Evolutionary conservation across 75 land plant species (phyloP).

Genomic region (Chamaecyparis obtusa): DNA sequence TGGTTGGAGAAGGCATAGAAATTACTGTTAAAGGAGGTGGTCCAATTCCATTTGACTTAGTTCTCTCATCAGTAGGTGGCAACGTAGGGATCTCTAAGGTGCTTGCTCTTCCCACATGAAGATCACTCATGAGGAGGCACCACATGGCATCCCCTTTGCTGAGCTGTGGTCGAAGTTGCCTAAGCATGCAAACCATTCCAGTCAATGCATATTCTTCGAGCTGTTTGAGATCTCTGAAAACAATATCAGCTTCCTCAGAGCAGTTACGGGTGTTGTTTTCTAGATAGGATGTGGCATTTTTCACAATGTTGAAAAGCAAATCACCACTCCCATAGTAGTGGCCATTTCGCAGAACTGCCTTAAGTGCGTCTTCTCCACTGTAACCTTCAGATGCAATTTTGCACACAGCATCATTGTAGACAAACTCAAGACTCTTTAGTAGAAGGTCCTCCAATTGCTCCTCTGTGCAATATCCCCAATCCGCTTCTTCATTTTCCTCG

Average conservation of each 20-base stretch:
- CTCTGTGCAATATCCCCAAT: constrained; percentile 28
- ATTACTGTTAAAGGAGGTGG: neutral
- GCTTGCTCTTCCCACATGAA: constrained; percentile 56
- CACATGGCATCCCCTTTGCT: constrained; percentile 79
- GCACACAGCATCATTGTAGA: constrained; percentile 23
- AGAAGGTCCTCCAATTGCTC: constrained; percentile 31
- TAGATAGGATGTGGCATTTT: constrained; percentile 49
- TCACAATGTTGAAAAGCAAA: constrained; percentile 44
- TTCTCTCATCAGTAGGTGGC: neutral
- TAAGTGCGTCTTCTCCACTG: constrained; percentile 18
- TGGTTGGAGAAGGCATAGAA: neutral
- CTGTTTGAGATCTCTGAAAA: constrained; percentile 58
- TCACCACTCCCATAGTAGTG: constrained; percentile 22
- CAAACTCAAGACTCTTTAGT: constrained; percentile 17
- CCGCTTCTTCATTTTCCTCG: constrained; percentile 20
- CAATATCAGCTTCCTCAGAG: constrained; percentile 22
- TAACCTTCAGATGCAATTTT: constrained; percentile 13
- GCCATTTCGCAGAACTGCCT: constrained; percentile 19
- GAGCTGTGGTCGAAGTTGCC: constrained; percentile 43
- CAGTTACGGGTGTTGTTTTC: constrained; percentile 6
- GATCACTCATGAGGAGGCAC: constrained; percentile 77
- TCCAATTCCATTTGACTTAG: neutral
- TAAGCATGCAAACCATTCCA: constrained; percentile 63
- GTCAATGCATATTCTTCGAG: constrained; percentile 58
- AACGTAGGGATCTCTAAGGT: constrained; percentile 40